These are phyloP conservation scores for Xylaria digitata DNA, from an alignment of 2,329 filamentous ascomycete species.

Conservation along the genomic window DNA sequence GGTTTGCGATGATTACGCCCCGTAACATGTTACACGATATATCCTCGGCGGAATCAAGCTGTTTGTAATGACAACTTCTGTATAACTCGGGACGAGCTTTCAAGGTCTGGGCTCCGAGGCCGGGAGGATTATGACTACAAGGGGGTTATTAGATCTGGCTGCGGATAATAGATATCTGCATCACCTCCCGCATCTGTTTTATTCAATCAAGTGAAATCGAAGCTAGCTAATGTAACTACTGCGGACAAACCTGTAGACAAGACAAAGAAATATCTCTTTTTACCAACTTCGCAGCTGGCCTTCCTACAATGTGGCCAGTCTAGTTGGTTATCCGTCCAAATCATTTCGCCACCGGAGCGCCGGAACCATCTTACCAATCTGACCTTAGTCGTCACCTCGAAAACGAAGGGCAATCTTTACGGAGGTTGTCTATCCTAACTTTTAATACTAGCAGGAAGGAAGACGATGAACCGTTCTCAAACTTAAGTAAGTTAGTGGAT, in stretches of 20 bases:
- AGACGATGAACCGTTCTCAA: neutral
- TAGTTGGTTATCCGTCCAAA: neutral
- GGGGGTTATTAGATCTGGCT: neutral
- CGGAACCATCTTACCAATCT: neutral
- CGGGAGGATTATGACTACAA: neutral
- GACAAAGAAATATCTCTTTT: neutral
- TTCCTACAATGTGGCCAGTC: neutral
- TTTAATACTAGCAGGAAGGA: neutral
- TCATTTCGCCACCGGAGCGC: neutral
- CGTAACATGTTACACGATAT: too few species aligned
- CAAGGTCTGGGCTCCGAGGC: neutral
- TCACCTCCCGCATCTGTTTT: neutral
- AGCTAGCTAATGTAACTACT: too few species aligned
- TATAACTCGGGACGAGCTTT: neutral
- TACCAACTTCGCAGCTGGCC: neutral
- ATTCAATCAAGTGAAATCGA: neutral
- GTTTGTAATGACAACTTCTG: too few species aligned
- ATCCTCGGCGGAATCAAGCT: too few species aligned
- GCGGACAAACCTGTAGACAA: neutral
- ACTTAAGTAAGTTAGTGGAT: neutral
- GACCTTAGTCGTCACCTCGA: neutral
- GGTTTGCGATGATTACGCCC: too few species aligned
- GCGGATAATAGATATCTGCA: neutral
- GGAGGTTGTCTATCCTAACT: neutral
- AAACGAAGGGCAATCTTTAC: neutral